Evolutionary conservation across 768 basidiomycete species (phyloP), one percentile per base, ranked within the genome.

Genomic region (Lyophyllum shimeji): DNA sequence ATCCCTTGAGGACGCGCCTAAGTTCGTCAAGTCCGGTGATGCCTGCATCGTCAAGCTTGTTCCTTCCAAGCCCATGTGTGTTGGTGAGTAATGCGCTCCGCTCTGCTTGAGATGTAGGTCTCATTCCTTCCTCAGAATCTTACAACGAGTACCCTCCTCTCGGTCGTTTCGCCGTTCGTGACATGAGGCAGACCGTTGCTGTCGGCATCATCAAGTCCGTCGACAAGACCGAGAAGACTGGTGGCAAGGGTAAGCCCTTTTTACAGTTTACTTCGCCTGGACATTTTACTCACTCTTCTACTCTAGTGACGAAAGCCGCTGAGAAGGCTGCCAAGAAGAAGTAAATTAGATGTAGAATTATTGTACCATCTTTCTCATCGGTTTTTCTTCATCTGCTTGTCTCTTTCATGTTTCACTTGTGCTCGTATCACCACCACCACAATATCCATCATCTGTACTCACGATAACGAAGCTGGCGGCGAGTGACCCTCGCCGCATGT

Each of bases 21-120:
- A 99, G 78, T 95, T 93, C 77, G 90, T 99, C 86, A 99, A 98
- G 85, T 95, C 93, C 57, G 97, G 97, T 77, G 97, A 99, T 81
- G 94, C 96, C 61, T 93, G 90, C 82, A 99, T 99, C 69, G 95
- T 94, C 80, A 97, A 97, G 80, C 90, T 97, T 61, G 77, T 96
- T 66, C 93, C 94, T 62, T 86, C 85, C 80, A 97, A 98, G 86
- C 95, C 95, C 62, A 94, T 96, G 69, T 74, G 72, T 61, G 67
- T 74, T 60, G 76, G 77, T 77, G 63, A 55, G 75, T 74, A 46
- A 33, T 33, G 29, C 33, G 13, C 33, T 25, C 31, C 21, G 8
- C 21, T 7, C 13, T 18, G n/a, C 3, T 0, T 50, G 1, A 34
- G 42, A 29, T 24, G 24, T 39, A 2, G 27, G 31, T 18, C 45